Evolutionary conservation across 768 basidiomycete species (phyloP), one percentile per base, ranked within the genome.

Genomic region (Tubosaeta sp.): DNA sequence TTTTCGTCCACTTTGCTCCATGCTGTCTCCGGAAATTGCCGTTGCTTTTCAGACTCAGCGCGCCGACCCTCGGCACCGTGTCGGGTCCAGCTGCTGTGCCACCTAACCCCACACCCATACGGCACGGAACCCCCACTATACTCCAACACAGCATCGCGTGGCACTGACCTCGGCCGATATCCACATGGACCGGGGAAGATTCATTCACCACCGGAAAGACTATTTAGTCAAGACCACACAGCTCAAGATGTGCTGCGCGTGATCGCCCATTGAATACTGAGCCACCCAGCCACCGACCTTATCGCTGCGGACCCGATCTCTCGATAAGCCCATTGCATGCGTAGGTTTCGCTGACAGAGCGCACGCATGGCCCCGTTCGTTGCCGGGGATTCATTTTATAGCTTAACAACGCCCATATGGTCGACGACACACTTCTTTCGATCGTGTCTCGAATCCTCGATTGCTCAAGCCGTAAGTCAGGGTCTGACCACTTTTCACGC

Each of bases 1-100:
- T 66, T 66, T n/a, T 19, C 35, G 19, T 19, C 25, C 43, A 46
- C 54, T 55, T 27, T 54, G 19, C 33, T 22, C 19, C 22, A 39
- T 50, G 46, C 46, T 10, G n/a, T 4, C 4, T 22, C 53, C 64
- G 65, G 64, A 17, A 49, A 19, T 35, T 61, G 48, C 65, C 65
- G 64, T 10, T 0, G 0, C 0, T 19, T 60, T 66, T 64, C 27
- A 6, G 13, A 51, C 65, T 65, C 64, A 54, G 65, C 53, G 16
- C 26, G 17, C 48, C 62, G 17, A 32, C n/a, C 0, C 31, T 49
- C 48, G 48, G 48, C 48, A 49, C 37, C 22, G 22, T 12, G 19
- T 22, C 38, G n/a, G n/a, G n/a, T n/a, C n/a, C n/a, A n/a, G n/a
- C n/a, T n/a, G n/a, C 27, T 29, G 27, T 29, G 27, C n/a, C 27